Evolutionary conservation across 2,329 filamentous ascomycete species (phyloP).

Genomic region (Xylaria sp.): DNA sequence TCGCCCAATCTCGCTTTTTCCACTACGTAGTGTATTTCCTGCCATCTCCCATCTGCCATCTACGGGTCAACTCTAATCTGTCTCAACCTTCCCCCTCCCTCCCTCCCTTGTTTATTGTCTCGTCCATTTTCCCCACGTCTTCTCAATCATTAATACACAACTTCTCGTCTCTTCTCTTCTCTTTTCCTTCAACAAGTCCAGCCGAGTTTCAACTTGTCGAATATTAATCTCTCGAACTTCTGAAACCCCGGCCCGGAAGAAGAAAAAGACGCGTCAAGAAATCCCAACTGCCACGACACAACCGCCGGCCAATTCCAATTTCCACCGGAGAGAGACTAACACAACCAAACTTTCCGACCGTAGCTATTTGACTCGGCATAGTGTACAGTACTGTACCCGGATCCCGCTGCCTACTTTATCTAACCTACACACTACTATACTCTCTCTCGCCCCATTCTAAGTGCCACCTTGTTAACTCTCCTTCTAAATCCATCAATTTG

Average conservation of each 20-base stretch:
- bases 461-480: slow-evolving; percentile 40
- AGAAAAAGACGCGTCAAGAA: slow-evolving; percentile 32
- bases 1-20: slow-evolving; percentile 18
- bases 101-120: slow-evolving; percentile 16
- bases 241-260: not conserved
- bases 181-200: slow-evolving; percentile 2
- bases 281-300: slow-evolving; percentile 21
- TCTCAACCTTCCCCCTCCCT: slow-evolving; percentile 9
- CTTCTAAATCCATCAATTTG: slow-evolving; percentile 28
- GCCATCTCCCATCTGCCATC: slow-evolving; percentile 11
- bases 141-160: slow-evolving; percentile 16
- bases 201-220: slow-evolving; percentile 14
- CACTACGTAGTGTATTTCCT: slow-evolving; percentile 22
- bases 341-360: slow-evolving; percentile 23
- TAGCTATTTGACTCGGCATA: slow-evolving; percentile 21
- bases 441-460: slow-evolving; percentile 37
- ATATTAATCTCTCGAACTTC: not conserved
- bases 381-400: slow-evolving; percentile 17
- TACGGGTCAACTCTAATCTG: slow-evolving; percentile 2
- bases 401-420: not conserved
- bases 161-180: not conserved
- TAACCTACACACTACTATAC: not conserved
- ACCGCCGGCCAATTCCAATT: slow-evolving; percentile 25
- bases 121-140: not conserved
- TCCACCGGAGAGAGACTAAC: not conserved